A percentile compares a stretch with the other conserved stretches of the same genome.
Evolutionary conservation across 78 protist species (phyloP).

Genomic region (Diacronema lutheri): DNA sequence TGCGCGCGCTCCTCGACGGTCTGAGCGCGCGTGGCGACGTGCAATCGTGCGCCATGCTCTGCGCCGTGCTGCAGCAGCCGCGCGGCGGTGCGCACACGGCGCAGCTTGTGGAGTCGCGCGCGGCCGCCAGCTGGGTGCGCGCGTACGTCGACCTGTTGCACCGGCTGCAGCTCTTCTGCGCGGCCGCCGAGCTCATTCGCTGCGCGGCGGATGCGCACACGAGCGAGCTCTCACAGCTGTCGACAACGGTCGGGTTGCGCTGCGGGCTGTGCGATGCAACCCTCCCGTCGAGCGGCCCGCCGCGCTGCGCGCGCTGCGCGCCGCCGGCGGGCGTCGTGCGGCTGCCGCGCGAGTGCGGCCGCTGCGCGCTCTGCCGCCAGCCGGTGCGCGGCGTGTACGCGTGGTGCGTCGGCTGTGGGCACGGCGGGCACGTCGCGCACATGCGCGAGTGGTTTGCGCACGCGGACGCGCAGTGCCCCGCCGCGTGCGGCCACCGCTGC

Average conservation of each 20-base stretch:
- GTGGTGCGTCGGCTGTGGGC: slow-evolving; percentile 78
- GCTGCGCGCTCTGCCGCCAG: slow-evolving; percentile 9
- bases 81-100: neutral
- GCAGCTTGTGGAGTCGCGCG: too few species aligned
- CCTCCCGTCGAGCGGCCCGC: too few species aligned
- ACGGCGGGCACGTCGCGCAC: slow-evolving; percentile 68
- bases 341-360: too few species aligned
- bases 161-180: neutral
- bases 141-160: neutral
- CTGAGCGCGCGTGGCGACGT: neutral
- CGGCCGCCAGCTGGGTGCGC: too few species aligned
- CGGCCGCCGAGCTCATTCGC: neutral
- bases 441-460: slow-evolving; percentile 59
- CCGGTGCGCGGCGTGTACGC: slow-evolving; percentile 56
- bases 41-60: neutral
- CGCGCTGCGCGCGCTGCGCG: too few species aligned
- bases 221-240: neutral
- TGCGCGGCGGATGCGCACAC: neutral
- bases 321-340: too few species aligned
- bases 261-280: too few species aligned
- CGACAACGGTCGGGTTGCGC: neutral
- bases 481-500: slow-evolving; percentile 59
- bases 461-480: slow-evolving; percentile 42
- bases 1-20: neutral
- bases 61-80: neutral